Percentiles rank a stretch among this genome's conserved stretches.
phyloP scores from a whole-genome alignment of 371 early-diverging fungal species.

The Parasitella parasitica region DNA sequence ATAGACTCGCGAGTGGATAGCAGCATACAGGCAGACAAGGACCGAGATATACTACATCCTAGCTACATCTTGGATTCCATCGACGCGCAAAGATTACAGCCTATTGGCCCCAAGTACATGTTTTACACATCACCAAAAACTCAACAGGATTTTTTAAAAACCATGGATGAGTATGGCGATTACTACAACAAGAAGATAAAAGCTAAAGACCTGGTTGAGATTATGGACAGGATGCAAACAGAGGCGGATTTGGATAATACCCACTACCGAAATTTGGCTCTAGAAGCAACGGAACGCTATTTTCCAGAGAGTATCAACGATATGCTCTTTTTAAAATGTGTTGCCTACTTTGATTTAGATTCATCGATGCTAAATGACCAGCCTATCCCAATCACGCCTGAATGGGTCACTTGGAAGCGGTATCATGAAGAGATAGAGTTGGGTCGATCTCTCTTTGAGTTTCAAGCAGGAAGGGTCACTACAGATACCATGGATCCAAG shows the following conservation, averaged over 20 bases:
- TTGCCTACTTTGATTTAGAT: conserved; percentile 30
- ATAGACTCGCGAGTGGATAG: conserved; percentile 50
- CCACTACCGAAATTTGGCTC: conserved; percentile 3
- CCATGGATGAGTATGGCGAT: conserved; percentile 71
- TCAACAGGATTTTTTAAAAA: conserved; percentile 35
- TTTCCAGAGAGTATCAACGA: conserved; percentile 30
- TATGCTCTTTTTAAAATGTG: conserved; percentile 25
- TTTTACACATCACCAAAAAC: conserved; percentile 55
- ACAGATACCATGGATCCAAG: neutral
- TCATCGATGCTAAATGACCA: neutral
- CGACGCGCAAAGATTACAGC: conserved; percentile 41
- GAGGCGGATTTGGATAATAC: neutral
- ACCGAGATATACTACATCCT: conserved; percentile 50
- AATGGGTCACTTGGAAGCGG: conserved; percentile 22
- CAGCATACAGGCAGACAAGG: conserved; percentile 40
- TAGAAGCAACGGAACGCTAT: conserved; percentile 29
- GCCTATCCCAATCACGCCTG: neutral
- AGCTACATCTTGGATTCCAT: conserved; percentile 67
- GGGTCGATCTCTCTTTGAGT: conserved; percentile 10
- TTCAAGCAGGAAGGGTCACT: conserved; percentile 23
- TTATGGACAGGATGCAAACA: neutral
- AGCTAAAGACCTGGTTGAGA: neutral
- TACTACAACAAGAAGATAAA: conserved; percentile 52
- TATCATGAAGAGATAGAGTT: conserved; percentile 19
- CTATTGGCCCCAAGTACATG: conserved; percentile 67